Evolutionary conservation across 2,329 filamentous ascomycete genomes (phyloP), one percentile per base, ranked within the genome.

Genomic region (Huntiella decipiens): DNA sequence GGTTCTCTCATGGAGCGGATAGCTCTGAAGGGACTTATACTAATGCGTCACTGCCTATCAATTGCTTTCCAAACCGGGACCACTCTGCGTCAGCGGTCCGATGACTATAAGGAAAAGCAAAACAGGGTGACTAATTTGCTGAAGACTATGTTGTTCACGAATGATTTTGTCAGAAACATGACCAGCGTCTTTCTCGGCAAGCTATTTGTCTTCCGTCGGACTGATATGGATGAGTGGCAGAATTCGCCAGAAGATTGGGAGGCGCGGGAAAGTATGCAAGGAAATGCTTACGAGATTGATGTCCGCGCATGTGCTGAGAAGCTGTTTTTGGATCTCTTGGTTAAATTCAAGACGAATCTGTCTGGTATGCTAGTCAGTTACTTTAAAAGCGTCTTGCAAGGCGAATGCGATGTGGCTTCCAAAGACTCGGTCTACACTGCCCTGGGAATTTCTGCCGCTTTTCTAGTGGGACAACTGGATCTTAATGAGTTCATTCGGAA

Each of bases 231-330:
- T 51, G 81, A 85, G 48, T 98, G 91, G 91, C 81, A 92, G 57
- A 81, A 92, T 56, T 86, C 94, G 48, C 85, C 88, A 0, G 85
- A 98, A 59, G 86, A 92, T 45, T 98, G 91, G 87, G 88, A 95
- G 60, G 79, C 82, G 52, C 77, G 80, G 55, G 86, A 95, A 64
- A 85, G 92, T 55, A 82, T 79, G 50, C 75, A 83, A 49, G 78
- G 82, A 33, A 82, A 85, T 53, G 83, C 82, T 1, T 96, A 82
- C 71, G 86, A 96, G 56, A 95, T 87, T 65, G 83, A 88, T 49
- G 79, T 96, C 45, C 77, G 88, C 31, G 84, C 87, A 2, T 96
- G 88, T 57, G 80, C 91, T 0, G 91, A 98, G 61, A 92, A 87
- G 60, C 69, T 98, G 11, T 94, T 96, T 61, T 70, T 95, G 53